Conservation (phyloP, 2,329 filamentous ascomycete genomes). For the Botrytis medusae region DNA sequence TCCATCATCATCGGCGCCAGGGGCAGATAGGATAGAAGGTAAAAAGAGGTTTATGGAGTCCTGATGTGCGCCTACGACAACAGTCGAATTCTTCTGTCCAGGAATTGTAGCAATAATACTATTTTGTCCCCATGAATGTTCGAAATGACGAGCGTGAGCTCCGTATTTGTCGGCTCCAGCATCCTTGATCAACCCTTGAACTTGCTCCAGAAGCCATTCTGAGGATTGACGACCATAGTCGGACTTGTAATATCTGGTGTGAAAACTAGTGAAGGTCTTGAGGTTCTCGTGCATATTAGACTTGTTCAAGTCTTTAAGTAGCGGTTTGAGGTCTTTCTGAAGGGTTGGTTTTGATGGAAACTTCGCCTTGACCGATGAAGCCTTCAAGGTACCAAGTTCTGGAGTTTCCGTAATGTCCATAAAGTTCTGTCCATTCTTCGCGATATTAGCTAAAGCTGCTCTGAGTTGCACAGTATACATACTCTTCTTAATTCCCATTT, state of each 20-base stretch:
- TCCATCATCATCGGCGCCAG: slow-evolving; percentile 94
- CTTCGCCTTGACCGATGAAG: slow-evolving; percentile 46
- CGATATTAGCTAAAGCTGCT: slow-evolving; percentile 24
- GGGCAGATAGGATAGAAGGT: slow-evolving; percentile 78
- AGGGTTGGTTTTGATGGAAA: slow-evolving; percentile 68
- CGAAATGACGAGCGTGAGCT: slow-evolving; percentile 71
- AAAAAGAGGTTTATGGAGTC: slow-evolving; percentile 94
- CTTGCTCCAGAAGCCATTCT: slow-evolving; percentile 77
- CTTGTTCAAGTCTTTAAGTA: slow-evolving; percentile 71
- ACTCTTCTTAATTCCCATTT: slow-evolving; percentile 90
- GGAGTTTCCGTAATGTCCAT: slow-evolving; percentile 87
- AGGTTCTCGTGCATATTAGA: slow-evolving; percentile 75
- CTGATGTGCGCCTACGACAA: slow-evolving; percentile 89
- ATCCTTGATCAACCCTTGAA: slow-evolving; percentile 68
- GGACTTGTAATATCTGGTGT: slow-evolving; percentile 80
- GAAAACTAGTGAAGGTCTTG: slow-evolving; percentile 74
- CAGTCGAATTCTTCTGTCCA: slow-evolving; percentile 77
- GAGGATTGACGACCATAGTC: slow-evolving; percentile 80
- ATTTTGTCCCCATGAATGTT: slow-evolving; percentile 84
- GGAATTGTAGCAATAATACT: slow-evolving; percentile 91
- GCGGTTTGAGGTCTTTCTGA: slow-evolving; percentile 63
- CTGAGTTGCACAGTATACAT: slow-evolving; percentile 41
- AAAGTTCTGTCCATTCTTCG: slow-evolving; percentile 78
- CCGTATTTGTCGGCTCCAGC: slow-evolving; percentile 67
- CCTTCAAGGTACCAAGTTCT: slow-evolving; percentile 56